These are phyloP conservation scores for Psilocybe mexicana DNA, from an alignment of 1,284 basidiomycete genomes.

Conservation along the genomic window DNA sequence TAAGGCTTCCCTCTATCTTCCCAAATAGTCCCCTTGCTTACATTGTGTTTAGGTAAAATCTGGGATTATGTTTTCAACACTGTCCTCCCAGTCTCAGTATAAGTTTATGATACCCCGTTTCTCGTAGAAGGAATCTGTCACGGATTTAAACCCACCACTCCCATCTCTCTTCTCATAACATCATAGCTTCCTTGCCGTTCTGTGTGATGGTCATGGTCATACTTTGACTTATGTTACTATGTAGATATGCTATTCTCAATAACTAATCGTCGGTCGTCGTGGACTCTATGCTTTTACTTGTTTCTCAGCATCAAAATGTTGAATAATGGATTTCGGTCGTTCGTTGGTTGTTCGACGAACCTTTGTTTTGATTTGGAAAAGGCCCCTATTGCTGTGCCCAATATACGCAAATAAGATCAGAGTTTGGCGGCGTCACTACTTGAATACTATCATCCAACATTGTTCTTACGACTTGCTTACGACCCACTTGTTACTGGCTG, in stretches of 20 bases:
- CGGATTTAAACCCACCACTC: not conserved
- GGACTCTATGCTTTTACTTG: not conserved
- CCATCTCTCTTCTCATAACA: not conserved
- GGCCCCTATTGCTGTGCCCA: not conserved
- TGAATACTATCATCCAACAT: too few relatives aligned
- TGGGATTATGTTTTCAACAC: constrained; percentile 97
- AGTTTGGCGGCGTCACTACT: not conserved
- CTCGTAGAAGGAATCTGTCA: not conserved
- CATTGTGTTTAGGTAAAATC: constrained; percentile 63
- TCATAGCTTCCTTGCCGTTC: not conserved
- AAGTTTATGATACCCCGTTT: constrained; percentile 7
- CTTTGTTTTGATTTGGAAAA: too few relatives aligned
- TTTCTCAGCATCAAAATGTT: too few relatives aligned
- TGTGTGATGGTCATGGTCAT: not conserved
- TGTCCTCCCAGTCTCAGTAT: constrained; percentile 66
- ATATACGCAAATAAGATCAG: not conserved
- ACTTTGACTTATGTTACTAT: not conserved
- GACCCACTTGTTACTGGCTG: not conserved
- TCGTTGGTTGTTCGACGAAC: too few relatives aligned
- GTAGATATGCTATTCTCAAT: not conserved
- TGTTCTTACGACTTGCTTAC: not conserved
- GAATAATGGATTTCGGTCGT: too few relatives aligned
- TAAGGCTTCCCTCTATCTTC: constrained; percentile 32
- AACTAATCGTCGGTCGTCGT: not conserved
- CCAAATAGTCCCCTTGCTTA: not conserved